Base-by-base conservation (phyloP, 768 basidiomycete genomes). In the Amanita polypyramis region DNA sequence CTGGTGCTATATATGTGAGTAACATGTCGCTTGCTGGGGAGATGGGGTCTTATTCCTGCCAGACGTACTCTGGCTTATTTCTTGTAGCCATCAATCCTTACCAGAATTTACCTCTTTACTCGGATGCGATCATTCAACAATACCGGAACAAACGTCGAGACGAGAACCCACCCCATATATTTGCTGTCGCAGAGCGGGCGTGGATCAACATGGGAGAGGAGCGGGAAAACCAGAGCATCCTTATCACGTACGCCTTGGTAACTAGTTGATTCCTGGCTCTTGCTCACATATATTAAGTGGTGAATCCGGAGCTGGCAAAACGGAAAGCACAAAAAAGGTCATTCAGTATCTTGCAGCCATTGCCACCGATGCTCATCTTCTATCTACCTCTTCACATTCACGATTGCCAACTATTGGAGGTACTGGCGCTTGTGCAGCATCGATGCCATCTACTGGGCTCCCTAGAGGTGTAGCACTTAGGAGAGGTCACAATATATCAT, bases 191-290 rank as follows among this genome's bases (percentile, higher is more conserved):
- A 0, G 96, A 99, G 63, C 76, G 91, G 30, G 96, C 96, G 27
- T 98, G 96, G 96, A 79, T 94, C 47, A 95, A 91, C 63, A 98
- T 99, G 89, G 86, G 93, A 10, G 92, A 94, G 51, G 92, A 97
- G 64, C 75, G 91, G 44, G 95, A 98, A 66, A 92, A 92, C 55
- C 96, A 99, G 66, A 95, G 92, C 60, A 94, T 99, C 49, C 75
- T 99, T 25, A 97, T 99, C 65, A 99, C 96, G 89, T 95, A 65
- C 20, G 90, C 74, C 14, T 37, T 33, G 29, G 19, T 14, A n/a
- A 43, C 32, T 43, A 38, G 36, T 46, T 14, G 33, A 17, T 47
- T 30, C 46, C 41, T 36, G 51, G 36, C 11, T n/a, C 45, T 25
- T 39, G 50, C 54, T 58, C 8, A 60, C 36, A n/a, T 37, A 39